phyloP scores from a whole-genome alignment of 768 basidiomycete genomes.

The Lepiota brunneoincarnata region DNA sequence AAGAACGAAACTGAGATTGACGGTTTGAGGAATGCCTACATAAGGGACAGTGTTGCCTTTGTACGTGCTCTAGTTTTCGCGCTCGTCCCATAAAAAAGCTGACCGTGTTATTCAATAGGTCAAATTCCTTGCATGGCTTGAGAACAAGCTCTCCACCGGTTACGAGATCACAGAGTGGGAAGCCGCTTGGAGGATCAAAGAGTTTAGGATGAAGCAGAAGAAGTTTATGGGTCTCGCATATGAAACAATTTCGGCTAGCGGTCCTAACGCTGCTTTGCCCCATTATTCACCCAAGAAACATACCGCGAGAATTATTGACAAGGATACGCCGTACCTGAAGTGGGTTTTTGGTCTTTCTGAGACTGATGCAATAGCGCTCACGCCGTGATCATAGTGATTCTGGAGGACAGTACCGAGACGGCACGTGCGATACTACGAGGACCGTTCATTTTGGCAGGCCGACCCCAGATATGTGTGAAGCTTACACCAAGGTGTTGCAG shows the following conservation, averaged over 20 bases:
- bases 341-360: slow-evolving; percentile 35
- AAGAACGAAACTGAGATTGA: slow-evolving; percentile 89
- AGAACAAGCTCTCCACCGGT: slow-evolving; percentile 70
- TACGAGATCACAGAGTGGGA: slow-evolving; percentile 91
- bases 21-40: slow-evolving; percentile 80
- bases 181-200: slow-evolving; percentile 79
- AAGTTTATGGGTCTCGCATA: slow-evolving; percentile 85
- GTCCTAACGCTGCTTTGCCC: slow-evolving; percentile 90
- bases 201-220: slow-evolving; percentile 68
- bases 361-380: background rate
- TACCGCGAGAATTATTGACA: slow-evolving; percentile 70
- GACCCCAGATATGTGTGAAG: slow-evolving; percentile 80
- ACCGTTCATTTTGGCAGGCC: slow-evolving; percentile 88
- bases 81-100: slow-evolving; percentile 13
- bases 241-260: slow-evolving; percentile 86
- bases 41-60: slow-evolving; percentile 86
- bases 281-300: slow-evolving; percentile 83
- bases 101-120: slow-evolving; percentile 34
- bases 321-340: slow-evolving; percentile 86
- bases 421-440: slow-evolving; percentile 83
- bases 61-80: slow-evolving; percentile 38
- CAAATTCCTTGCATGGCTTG: slow-evolving; percentile 89
- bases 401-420: slow-evolving; percentile 87
- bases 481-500: slow-evolving; percentile 93
- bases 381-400: slow-evolving; percentile 63